Evolutionary conservation across 2,329 filamentous ascomycete genomes (phyloP).

Genomic region (Exserohilum turcica): DNA sequence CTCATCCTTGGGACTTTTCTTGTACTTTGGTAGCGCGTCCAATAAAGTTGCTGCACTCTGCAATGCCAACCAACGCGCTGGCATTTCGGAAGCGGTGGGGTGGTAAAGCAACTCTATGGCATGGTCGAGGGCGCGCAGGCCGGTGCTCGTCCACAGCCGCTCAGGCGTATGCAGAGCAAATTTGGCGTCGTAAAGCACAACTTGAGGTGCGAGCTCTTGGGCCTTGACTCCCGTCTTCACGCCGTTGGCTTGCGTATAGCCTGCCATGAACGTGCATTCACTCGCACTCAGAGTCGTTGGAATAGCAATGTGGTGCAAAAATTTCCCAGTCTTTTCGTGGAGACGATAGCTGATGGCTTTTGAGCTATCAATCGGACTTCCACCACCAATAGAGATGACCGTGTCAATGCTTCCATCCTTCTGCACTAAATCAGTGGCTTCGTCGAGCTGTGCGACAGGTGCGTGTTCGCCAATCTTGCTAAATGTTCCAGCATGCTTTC

Average conservation of each 20-base stretch:
- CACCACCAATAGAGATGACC: slow-evolving; percentile 61
- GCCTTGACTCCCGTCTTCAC: slow-evolving; percentile 56
- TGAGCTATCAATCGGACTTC: slow-evolving; percentile 59
- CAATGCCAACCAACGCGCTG: slow-evolving; percentile 53
- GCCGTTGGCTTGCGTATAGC: slow-evolving; percentile 57
- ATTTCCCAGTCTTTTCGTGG: slow-evolving; percentile 43
- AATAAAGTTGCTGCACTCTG: slow-evolving; percentile 56
- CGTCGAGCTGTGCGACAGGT: slow-evolving; percentile 59
- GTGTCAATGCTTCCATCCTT: slow-evolving; percentile 57
- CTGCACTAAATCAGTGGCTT: slow-evolving; percentile 55
- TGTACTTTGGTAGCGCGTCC: slow-evolving; percentile 54
- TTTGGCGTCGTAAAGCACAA: slow-evolving; percentile 59
- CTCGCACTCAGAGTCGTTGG: slow-evolving; percentile 54
- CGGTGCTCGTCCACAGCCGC: slow-evolving; percentile 58
- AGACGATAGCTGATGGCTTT: slow-evolving; percentile 47
- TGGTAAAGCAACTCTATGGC: slow-evolving; percentile 62
- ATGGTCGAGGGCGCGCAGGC: slow-evolving; percentile 61
- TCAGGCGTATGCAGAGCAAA: slow-evolving; percentile 59
- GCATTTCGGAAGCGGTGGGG: slow-evolving; percentile 58
- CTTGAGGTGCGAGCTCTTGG: slow-evolving; percentile 52
- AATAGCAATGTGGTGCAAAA: slow-evolving; percentile 47
- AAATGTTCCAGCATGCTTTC: slow-evolving; percentile 60
- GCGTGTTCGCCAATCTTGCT: slow-evolving; percentile 61
- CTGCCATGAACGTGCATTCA: slow-evolving; percentile 60
- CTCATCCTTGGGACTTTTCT: slow-evolving; percentile 52